Base-by-base conservation (phyloP, 257 asterid genomes). In the Datura wrightii region DNA sequence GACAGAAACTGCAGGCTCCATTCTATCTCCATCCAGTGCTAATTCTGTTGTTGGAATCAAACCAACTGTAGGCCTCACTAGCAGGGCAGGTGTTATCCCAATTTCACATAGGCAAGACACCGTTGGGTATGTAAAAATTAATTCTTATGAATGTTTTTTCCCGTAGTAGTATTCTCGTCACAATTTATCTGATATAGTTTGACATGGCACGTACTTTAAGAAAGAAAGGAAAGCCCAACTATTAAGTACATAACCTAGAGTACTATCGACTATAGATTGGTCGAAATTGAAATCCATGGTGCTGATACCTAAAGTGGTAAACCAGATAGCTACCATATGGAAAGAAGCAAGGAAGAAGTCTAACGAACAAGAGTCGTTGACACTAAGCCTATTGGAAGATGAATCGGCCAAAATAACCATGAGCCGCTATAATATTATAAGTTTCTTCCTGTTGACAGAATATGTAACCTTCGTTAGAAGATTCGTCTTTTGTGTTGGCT, bases 21-120 rank as follows among this genome's bases (percentile, higher is more conserved):
- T 93, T 24, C 85, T 93, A 24, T 93, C 93, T 84, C 97, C 98
- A 16, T 69, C 94, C 0, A 86, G 83, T 87, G 84, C 63, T 50
- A 93, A 92, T 89, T 87, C 98, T 0, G 94, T 94, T 1, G 96
- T 94, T 13, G 97, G 97, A 4, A 62, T 94, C 85, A 94, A 92
- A 85, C 97, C 97, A 24, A 92, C 97, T 0, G 93, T 90, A 10
- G 98, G 98, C 56, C 93, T 92, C 84, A 92, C 93, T 0, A 91
- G 93, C 83, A 91, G 97, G 76, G 93, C 93, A 2, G 97, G 97
- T 37, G 93, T 92, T 0, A 86, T 94, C 82, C 97, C 95, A 3
- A 84, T 93, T 84, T 78, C 95, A 5, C 94, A 94, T 6, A 90
- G 94, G 13, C 93, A 90, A 89, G 98, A 94, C 83, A 91, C 92